Base-by-base conservation (phyloP, 495 filamentous ascomycete species). In the Neurospora africana region DNA sequence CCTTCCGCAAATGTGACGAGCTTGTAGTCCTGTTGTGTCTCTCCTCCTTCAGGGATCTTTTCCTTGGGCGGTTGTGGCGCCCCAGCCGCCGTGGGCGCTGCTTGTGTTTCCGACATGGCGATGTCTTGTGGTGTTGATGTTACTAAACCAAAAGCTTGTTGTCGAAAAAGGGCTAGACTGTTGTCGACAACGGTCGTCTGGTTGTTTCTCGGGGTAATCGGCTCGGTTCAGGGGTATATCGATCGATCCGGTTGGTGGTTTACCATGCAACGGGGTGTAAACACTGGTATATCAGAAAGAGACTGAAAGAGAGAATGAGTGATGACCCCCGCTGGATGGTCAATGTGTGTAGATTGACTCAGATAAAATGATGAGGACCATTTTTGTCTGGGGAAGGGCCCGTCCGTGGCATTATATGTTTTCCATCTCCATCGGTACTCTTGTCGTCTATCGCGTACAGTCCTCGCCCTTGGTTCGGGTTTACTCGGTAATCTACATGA, bases 1-100 rank as follows among this genome's bases (percentile, higher is more conserved):
- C 80, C 83, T 78, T 90, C 84, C 10, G 81, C 83, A 78, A 92
- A 95, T 0, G 88, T 90, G 33, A 95, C 92, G 33, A 95, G 82
- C 75, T 92, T 91, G 84, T 90, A 92, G 70, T 80, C 68, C 13
- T 75, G 70, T 38, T 40, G 35, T 37, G 44, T 68, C 38, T 77
- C 40, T 71, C 75, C 67, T 58, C 53, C 53, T 65, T 65, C 53
- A 1, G 69, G 68, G 35, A 69, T 21, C 70, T 75, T 76, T 43
- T 71, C 71, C 10, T 72, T 23, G 58, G 68, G 70, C 3, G 69
- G 67, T 30, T 65, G 53, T 65, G 53, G 53, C 53, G 27, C 53
- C 53, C 53, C 53, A 65, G 53, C 53, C 53, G 53, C 53, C 15
- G 53, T 65, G 53, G 53, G 53, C 27, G 53, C 27, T 65, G 23